Percentiles rank a stretch among this genome's conserved stretches.
These are phyloP conservation scores for Phaffia rhodozyma DNA, from an alignment of 1,284 basidiomycete species.

Conservation along the genomic window DNA sequence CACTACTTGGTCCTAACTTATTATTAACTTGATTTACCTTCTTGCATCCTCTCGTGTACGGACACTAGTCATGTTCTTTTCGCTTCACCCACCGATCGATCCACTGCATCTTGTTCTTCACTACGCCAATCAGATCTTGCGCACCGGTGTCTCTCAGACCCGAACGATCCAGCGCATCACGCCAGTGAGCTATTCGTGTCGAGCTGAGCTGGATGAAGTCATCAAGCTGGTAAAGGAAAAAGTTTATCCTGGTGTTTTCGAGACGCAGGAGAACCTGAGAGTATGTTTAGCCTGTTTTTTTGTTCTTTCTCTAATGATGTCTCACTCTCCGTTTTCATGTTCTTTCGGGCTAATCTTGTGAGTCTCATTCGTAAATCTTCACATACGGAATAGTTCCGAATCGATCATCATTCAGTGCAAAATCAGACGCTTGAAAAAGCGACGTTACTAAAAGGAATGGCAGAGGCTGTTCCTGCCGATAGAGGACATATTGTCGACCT, in stretches of 20 bases:
- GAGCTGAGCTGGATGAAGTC: background rate
- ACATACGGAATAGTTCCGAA: background rate
- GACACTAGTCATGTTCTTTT: slow-evolving; percentile 8
- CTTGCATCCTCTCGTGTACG: background rate
- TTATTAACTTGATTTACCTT: background rate
- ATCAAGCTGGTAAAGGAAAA: slow-evolving; percentile 2
- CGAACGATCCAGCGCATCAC: slow-evolving; percentile 2
- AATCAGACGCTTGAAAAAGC: slow-evolving; percentile 3
- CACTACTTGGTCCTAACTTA: background rate
- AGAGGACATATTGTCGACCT: slow-evolving; percentile 4
- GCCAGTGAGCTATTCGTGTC: slow-evolving; percentile 1
- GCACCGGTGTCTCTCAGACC: slow-evolving; percentile 7
- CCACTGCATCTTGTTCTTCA: background rate
- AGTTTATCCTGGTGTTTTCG: slow-evolving; percentile 4
- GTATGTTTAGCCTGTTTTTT: background rate
- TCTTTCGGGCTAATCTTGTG: background rate
- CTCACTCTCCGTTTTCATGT: background rate
- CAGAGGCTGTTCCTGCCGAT: background rate
- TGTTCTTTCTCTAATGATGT: background rate
- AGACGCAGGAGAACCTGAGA: background rate
- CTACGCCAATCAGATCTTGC: background rate
- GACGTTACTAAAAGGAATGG: background rate
- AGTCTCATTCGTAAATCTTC: background rate
- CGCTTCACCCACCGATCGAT: slow-evolving; percentile 10
- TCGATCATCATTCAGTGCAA: slow-evolving; percentile 7